Evolutionary conservation across 2,329 filamentous ascomycete species (phyloP).

Genomic region (Alternaria angustiovoidea): DNA sequence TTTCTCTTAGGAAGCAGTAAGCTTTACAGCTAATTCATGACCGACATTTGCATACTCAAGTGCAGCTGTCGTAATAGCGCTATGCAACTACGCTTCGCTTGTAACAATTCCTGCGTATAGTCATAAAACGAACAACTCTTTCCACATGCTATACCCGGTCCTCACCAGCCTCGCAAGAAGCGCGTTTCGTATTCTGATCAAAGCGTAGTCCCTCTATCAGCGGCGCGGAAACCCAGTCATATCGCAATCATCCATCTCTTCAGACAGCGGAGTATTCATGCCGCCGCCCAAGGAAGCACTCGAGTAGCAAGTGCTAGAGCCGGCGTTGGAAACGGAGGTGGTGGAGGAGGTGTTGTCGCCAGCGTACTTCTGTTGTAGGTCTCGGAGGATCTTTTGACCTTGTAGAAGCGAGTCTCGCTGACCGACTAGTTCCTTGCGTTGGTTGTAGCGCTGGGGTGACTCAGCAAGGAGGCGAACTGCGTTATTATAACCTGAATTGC

Average conservation of each 20-base stretch:
- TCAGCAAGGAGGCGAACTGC: slow-evolving; percentile 27
- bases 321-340: neutral
- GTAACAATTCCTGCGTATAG: neutral
- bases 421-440: slow-evolving; percentile 18
- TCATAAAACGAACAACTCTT: neutral
- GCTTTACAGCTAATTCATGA: too few relatives aligned
- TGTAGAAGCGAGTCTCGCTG: slow-evolving; percentile 21
- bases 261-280: neutral
- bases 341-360: neutral
- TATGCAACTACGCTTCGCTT: neutral
- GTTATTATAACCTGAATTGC: slow-evolving; percentile 9
- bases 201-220: neutral
- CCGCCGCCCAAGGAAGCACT: neutral
- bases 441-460: slow-evolving; percentile 14
- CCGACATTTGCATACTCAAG: too few relatives aligned
- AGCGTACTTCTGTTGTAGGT: slow-evolving; percentile 27
- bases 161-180: neutral
- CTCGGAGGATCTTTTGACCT: slow-evolving; percentile 21
- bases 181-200: neutral
- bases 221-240: neutral
- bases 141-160: too few relatives aligned
- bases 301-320: neutral
- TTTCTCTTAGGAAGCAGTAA: too few relatives aligned
- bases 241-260: neutral
- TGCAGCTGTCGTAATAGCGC: too few relatives aligned